Percentiles rank a stretch among this genome's conserved stretches.
These are phyloP conservation scores for Penicillium fuscoglaucum DNA, from an alignment of 2,329 filamentous ascomycete genomes.

Conservation along the genomic window DNA sequence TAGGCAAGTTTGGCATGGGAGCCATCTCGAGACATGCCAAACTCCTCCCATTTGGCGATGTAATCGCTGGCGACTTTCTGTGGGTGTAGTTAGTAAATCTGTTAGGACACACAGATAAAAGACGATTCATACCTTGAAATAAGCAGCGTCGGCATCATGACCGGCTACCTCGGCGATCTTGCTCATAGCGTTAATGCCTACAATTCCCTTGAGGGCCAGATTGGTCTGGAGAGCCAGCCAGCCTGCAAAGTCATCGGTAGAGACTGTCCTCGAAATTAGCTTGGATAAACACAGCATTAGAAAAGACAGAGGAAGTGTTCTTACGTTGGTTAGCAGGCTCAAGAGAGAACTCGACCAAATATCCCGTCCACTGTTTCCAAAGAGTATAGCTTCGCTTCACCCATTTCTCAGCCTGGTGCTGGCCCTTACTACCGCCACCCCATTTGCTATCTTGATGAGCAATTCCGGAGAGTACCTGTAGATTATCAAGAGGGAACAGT, in stretches of 20 bases:
- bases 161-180: slow-evolving; percentile 65
- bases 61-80: slow-evolving; percentile 64
- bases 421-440: slow-evolving; percentile 56
- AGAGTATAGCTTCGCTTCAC: slow-evolving; percentile 68
- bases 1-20: slow-evolving; percentile 78
- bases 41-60: slow-evolving; percentile 69
- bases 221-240: slow-evolving; percentile 78
- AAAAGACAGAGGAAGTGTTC: slow-evolving; percentile 16
- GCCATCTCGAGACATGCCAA: slow-evolving; percentile 67
- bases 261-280: slow-evolving; percentile 50
- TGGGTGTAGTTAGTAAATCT: slow-evolving; percentile 7
- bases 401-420: slow-evolving; percentile 62
- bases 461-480: slow-evolving; percentile 54
- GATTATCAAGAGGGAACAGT: slow-evolving; percentile 50
- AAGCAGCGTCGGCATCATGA: slow-evolving; percentile 55
- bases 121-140: slow-evolving; percentile 52
- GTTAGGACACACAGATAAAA: neutral
- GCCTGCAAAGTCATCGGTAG: slow-evolving; percentile 82
- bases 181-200: slow-evolving; percentile 77
- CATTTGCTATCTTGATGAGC: slow-evolving; percentile 62
- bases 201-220: slow-evolving; percentile 78
- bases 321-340: slow-evolving; percentile 70
- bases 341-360: slow-evolving; percentile 72
- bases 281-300: neutral
- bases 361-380: slow-evolving; percentile 76